Evolutionary conservation across 2,329 filamentous ascomycete species (phyloP).

Genomic region (Fusarium brachygibbosum): DNA sequence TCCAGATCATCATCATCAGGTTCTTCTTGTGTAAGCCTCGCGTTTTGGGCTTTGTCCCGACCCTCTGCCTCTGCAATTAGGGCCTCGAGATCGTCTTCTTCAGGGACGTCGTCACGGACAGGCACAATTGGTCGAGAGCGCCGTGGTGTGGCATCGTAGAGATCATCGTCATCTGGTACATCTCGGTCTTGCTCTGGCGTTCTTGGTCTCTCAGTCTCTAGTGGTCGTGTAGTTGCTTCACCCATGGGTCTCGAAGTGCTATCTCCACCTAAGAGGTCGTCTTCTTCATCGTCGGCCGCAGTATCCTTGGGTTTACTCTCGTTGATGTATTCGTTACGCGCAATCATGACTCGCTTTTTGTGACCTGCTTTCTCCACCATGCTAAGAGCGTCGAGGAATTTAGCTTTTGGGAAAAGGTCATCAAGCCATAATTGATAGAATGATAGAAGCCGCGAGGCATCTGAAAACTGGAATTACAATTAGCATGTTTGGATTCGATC

Average conservation of each 20-base stretch:
- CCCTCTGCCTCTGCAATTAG: slow-evolving; percentile 65
- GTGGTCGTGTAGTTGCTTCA: slow-evolving; percentile 55
- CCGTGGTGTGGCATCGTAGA: slow-evolving; percentile 68
- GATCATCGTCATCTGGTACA: slow-evolving; percentile 62
- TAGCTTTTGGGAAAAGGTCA: slow-evolving; percentile 93
- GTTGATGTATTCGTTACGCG: slow-evolving; percentile 86
- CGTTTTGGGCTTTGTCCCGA: slow-evolving; percentile 32
- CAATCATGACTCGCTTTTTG: slow-evolving; percentile 80
- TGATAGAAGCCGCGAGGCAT: slow-evolving; percentile 83
- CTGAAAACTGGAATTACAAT: slow-evolving; percentile 75
- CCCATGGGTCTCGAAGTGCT: slow-evolving; percentile 34
- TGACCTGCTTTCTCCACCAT: slow-evolving; percentile 97
- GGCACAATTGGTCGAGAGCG: slow-evolving; percentile 42
- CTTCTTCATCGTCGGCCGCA: slow-evolving; percentile 50
- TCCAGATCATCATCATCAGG: slow-evolving; percentile 65
- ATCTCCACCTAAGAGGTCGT: slow-evolving; percentile 44
- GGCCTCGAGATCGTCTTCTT: slow-evolving; percentile 67
- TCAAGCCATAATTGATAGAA: slow-evolving; percentile 98
- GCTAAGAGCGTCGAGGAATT: slow-evolving; percentile 87
- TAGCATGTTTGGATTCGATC: neutral
- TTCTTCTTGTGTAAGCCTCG: slow-evolving; percentile 18
- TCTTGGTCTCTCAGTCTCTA: slow-evolving; percentile 49
- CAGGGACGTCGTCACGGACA: slow-evolving; percentile 49
- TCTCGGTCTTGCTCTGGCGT: slow-evolving; percentile 43
- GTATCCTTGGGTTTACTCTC: slow-evolving; percentile 71